Percentiles rank a stretch among this genome's conserved stretches.
Conservation (phyloP, 2,329 filamentous ascomycete species). For the Phialocephala sp. region DNA sequence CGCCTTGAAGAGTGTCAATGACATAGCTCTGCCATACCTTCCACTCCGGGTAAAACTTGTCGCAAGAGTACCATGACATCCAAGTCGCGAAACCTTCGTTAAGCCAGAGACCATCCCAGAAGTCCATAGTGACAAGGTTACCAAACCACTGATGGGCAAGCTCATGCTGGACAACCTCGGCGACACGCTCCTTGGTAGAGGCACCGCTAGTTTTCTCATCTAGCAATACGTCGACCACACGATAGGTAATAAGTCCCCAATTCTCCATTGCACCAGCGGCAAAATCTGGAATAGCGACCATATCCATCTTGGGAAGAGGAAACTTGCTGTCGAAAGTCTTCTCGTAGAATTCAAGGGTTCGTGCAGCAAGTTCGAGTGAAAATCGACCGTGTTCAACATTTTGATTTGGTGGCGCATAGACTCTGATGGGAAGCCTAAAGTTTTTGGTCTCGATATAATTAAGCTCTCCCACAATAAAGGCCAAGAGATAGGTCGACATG, state of each 20-base stretch:
- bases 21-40: slow-evolving; percentile 98
- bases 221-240: slow-evolving; percentile 86
- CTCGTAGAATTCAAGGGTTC: slow-evolving; percentile 92
- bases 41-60: slow-evolving; percentile 96
- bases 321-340: slow-evolving; percentile 89
- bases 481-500: slow-evolving; percentile 96
- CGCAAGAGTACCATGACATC: slow-evolving; percentile 95
- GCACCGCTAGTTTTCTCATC: slow-evolving; percentile 93
- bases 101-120: slow-evolving; percentile 97
- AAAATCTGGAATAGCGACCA: slow-evolving; percentile 96
- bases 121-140: slow-evolving; percentile 97
- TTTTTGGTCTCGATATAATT: slow-evolving; percentile 91
- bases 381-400: slow-evolving; percentile 91
- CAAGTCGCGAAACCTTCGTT: slow-evolving; percentile 93
- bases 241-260: slow-evolving; percentile 95
- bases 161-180: slow-evolving; percentile 96
- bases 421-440: slow-evolving; percentile 89
- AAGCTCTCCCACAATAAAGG: slow-evolving; percentile 92
- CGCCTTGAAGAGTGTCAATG: slow-evolving; percentile 87
- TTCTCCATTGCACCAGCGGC: slow-evolving; percentile 96
- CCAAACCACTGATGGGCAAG: slow-evolving; percentile 98
- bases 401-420: slow-evolving; percentile 91
- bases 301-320: slow-evolving; percentile 92
- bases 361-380: slow-evolving; percentile 86
- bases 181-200: slow-evolving; percentile 88